Percentiles rank a stretch among this genome's conserved stretches.
Evolutionary conservation across 768 basidiomycete species (phyloP).

Genomic region (Hysterangium stoloniferum): DNA sequence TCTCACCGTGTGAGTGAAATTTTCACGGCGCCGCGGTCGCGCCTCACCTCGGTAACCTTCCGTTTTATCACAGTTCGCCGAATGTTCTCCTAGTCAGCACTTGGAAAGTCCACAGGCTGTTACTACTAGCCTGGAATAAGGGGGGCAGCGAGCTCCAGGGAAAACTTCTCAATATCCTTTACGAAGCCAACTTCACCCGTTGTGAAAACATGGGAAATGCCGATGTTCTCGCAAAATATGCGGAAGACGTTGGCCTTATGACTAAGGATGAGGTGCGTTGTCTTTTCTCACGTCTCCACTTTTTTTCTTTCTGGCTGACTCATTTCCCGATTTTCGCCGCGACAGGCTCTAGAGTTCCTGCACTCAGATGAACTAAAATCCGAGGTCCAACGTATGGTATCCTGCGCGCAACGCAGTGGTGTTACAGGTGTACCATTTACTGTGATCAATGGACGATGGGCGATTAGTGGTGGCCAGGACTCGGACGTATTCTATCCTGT

Average conservation of each 20-base stretch:
- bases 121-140: slow-evolving; percentile 56
- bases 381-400: slow-evolving; percentile 57
- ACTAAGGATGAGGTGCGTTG: slow-evolving; percentile 47
- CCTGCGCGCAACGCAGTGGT: slow-evolving; percentile 54
- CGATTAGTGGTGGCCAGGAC: slow-evolving; percentile 65
- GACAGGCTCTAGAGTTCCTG: slow-evolving; percentile 57
- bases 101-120: slow-evolving; percentile 62
- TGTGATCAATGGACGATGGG: slow-evolving; percentile 74
- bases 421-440: slow-evolving; percentile 76
- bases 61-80: slow-evolving; percentile 48
- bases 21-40: slow-evolving; percentile 4
- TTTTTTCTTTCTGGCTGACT: neutral
- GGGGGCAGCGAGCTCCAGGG: slow-evolving; percentile 57
- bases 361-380: slow-evolving; percentile 54
- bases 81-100: slow-evolving; percentile 58
- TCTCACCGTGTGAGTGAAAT: slow-evolving; percentile 49
- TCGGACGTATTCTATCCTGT: slow-evolving; percentile 67
- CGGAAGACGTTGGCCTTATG: slow-evolving; percentile 50
- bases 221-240: slow-evolving; percentile 50
- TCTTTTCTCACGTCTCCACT: slow-evolving; percentile 10
- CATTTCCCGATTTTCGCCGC: neutral
- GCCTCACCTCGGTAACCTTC: no score
- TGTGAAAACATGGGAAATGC: slow-evolving; percentile 55
- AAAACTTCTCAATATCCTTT: slow-evolving; percentile 47
- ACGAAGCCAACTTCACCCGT: slow-evolving; percentile 60